Evolutionary conservation across 2,329 filamentous ascomycete species (phyloP), one percentile per base, ranked within the genome.

Genomic region (Sodiomyces alkalinus): DNA sequence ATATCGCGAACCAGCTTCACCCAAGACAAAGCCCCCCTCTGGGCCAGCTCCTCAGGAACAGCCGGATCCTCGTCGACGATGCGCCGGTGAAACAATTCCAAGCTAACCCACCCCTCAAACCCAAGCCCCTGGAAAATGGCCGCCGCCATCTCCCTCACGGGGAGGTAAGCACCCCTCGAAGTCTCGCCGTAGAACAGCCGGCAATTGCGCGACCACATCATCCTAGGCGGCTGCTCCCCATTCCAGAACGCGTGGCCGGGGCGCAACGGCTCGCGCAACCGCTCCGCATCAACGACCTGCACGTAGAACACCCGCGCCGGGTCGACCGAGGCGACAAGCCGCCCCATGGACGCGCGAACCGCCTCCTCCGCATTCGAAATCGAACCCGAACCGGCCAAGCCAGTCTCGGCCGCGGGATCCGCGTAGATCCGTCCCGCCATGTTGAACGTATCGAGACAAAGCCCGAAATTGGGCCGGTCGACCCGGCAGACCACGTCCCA

Each of bases 131-230:
- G 60, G 13, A 81, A 58, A 27, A 83, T 64, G 1, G 71, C 64
- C 21, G 60, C 49, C 1, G 72, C 58, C 13, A 85, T 64, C 18
- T 73, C 60, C 30, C 60, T 53, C 6, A 77, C 61, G 0, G 80
- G 80, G 2, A 86, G 52, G 42, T 82, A 83, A 0, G 66, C 79
- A 0, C 74, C 74, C 3, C 59, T 50, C 3, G 70, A 58, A 25
- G 58, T 51, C 46, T 81, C 76, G 13, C 53, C 51, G 27, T 57
- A 57, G 24, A 58, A 56, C 2, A 79, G 48, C 12, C 80, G 58
- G 36, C 75, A 80, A 45, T 85, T 85, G 12, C 80, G 55, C 20
- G 69, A 80, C 80, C 80, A 87, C 42, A 66, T 80, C 80, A 87
- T 86, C 4, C 74, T 55, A 1, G 43, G 6, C 0, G 52, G 53